Conservation (phyloP, 225 moss, liverwort and hornwort species). For the Marchantia polymorpha region DNA sequence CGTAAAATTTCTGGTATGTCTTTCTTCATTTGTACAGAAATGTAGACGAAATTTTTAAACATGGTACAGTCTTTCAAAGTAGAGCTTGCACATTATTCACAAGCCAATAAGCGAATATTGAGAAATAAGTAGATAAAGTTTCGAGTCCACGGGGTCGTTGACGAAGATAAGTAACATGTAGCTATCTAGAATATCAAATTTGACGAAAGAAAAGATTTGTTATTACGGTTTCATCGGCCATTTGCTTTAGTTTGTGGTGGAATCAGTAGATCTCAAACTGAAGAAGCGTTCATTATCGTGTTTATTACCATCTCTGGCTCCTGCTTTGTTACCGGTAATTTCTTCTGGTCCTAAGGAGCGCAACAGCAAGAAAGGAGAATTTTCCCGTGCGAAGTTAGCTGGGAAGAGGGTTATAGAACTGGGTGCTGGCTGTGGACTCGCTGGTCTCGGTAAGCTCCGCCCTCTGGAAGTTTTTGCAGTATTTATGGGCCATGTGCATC, state of each 20-base stretch:
- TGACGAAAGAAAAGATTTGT: not conserved
- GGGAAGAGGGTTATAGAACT: conserved; percentile 88
- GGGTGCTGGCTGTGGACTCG: conserved; percentile 95
- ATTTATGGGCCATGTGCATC: not conserved
- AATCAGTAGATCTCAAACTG: not conserved
- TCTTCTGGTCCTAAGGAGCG: conserved; percentile 54
- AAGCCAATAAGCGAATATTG: too few relatives aligned
- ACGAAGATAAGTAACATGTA: too few relatives aligned
- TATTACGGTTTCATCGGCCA: not conserved
- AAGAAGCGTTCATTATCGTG: not conserved
- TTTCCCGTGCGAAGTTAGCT: conserved; percentile 67
- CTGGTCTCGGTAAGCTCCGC: conserved; percentile 65
- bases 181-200: not conserved
- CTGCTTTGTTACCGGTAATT: not conserved
- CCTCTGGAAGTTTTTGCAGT: not conserved
- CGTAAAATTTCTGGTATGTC: conserved; percentile 71
- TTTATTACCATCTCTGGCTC: not conserved
- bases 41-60: too few relatives aligned
- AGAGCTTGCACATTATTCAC: too few relatives aligned
- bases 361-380: conserved; percentile 90
- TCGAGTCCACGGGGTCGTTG: too few relatives aligned
- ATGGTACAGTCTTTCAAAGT: too few relatives aligned
- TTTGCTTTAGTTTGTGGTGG: not conserved
- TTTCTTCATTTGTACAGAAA: not conserved
- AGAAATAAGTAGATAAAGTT: too few relatives aligned